Base-by-base conservation (phyloP, 2,329 filamentous ascomycete genomes). In the Paracoccidioides lutzii region DNA sequence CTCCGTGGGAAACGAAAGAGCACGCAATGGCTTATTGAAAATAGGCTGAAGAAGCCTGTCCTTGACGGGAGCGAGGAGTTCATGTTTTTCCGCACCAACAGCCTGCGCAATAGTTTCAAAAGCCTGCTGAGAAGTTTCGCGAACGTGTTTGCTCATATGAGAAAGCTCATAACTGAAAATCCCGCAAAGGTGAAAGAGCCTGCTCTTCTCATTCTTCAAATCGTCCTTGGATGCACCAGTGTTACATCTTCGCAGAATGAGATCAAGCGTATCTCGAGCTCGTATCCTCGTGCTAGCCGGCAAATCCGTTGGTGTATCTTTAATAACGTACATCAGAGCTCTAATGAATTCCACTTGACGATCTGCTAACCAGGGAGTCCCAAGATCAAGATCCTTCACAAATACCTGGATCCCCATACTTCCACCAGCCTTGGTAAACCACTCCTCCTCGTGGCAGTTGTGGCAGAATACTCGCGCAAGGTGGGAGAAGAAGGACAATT, bases 381-480 rank as follows among this genome's bases (percentile, higher is more conserved):
- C 89, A 49, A 98, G 78, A 54, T 91, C 84, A 55, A 97, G 76
- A 62, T 91, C 85, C 2, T 88, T 91, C 37, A 91, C 84, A 57
- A 98, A 75, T 56, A 94, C 84, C 65, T 88, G 85, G 64, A 99
- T 96, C 55, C 94, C 94, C 22, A 91, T 75, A 54, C 87, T 90
- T 42, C 93, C 93, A 51, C 91, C 93, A 41, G 90, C 87, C 72
- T 99, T 98, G 53, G 90, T 90, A 66, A 95, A 98, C 93, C 94
- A 99, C 65, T 98, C 93, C 68, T 98, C 91, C 64, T 93, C 90
- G 64, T 96, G 90, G 69, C 93, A 98, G 61, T 88, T 90, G 68
- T 98, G 93, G 63, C 88, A 93, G 68, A 97, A 95, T 0, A 84
- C 84, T 58, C 83, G 86, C 42, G 86, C 85, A 5, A 98, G 77